phyloP scores from a whole-genome alignment of 495 filamentous ascomycete genomes.

The Lophium mytilinum region DNA sequence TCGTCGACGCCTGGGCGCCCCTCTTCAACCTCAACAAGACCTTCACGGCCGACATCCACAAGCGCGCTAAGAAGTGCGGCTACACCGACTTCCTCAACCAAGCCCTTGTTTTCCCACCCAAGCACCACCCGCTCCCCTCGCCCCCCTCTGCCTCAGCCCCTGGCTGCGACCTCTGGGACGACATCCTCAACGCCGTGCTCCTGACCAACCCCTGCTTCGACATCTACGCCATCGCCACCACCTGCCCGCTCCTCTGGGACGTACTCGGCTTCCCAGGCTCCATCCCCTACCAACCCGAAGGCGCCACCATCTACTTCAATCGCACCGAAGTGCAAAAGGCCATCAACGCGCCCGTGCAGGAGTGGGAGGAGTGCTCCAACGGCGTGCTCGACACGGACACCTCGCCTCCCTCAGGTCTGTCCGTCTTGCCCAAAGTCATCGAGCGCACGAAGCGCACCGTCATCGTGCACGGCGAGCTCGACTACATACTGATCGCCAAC shows the following conservation, averaged over 20 bases:
- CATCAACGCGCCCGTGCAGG: conserved; percentile 27
- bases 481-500: conserved; percentile 56
- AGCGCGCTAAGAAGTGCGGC: conserved; percentile 46
- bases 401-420: conserved; percentile 22
- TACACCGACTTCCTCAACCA: conserved; percentile 48
- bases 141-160: conserved; percentile 29
- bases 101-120: conserved; percentile 54
- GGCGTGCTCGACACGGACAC: conserved; percentile 25
- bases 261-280: conserved; percentile 44
- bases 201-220: conserved; percentile 55
- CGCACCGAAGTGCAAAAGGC: conserved; percentile 63
- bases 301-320: conserved; percentile 66
- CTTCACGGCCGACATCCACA: conserved; percentile 43
- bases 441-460: conserved; percentile 61
- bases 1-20: conserved; percentile 43
- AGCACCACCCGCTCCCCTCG: conserved; percentile 36
- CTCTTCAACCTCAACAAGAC: conserved; percentile 51
- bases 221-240: conserved; percentile 47
- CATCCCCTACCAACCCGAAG: conserved; percentile 28
- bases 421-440: conserved; percentile 60
- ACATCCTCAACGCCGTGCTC: conserved; percentile 40
- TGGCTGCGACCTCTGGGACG: conserved; percentile 46
- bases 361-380: conserved; percentile 22
- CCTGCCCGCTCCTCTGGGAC: conserved; percentile 41
- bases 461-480: conserved; percentile 57